Evolutionary conservation across 805 yeast species (phyloP), one percentile per base, ranked within the genome.

Genomic region (Yarrowia divulgata): DNA sequence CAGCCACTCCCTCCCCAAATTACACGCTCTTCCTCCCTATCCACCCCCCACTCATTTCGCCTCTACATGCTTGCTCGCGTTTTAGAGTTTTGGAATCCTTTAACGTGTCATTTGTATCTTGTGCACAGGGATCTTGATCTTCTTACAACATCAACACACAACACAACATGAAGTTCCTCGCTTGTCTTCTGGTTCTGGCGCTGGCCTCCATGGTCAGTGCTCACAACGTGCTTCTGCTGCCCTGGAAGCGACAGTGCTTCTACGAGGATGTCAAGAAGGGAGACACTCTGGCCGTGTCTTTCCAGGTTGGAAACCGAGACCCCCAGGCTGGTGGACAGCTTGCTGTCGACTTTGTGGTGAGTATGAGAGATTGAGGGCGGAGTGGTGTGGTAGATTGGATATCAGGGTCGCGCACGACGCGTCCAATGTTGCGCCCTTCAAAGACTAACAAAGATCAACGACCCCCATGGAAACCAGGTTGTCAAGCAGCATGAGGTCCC

Each of bases 231-330:
- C 82, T 91, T 72, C 81, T 93, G 69, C 92, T 95, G 14, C 87
- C 97, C 18, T 83, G 88, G 74, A 95, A 97, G 35, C 89, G 89
- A 77, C 89, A 89, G 75, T 94, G 99, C 80, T 94, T 92, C 80
- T 92, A 84, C 75, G 98, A 95, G 77, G 84, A 84, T 70, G 83
- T 95, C 81, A 90, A 88, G 77, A 84, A 84, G 75, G 90, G 91
- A 73, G 99, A 94, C 80, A 92, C 90, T 78, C 82, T 94, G 73
- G 90, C 97, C 19, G 88, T 94, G 71, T 85, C 92, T 62, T 94
- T 89, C 85, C 99, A 94, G 81, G 96, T 91, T 67, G 98, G 98
- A 73, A 92, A 93, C 76, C 87, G 98, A 79, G 89, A 91, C 74
- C 75, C 79, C 43, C 52, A 69, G 55, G 72, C 76, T 46, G 73